Base-by-base conservation (phyloP, 2,329 filamentous ascomycete species). In the Akanthomyces dipterigenus region DNA sequence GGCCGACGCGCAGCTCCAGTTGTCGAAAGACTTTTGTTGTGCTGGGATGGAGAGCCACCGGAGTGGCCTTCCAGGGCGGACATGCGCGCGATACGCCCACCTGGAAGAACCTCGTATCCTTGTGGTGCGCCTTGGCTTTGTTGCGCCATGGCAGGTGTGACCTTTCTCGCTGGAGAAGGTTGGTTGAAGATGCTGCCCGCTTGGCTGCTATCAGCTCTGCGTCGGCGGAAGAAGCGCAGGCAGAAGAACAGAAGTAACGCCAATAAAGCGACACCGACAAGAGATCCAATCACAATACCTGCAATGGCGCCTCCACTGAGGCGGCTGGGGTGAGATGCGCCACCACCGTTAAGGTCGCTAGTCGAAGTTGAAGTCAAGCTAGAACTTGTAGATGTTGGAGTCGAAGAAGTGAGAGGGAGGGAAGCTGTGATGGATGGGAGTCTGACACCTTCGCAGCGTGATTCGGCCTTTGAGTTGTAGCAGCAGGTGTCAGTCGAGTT, bases 401-500 rank as follows among this genome's bases (percentile, higher is more conserved):
- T 79, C 18, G 79, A 73, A 3, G 77, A 73, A 7, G 78, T 75
- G 62, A 89, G 84, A 6, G 81, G 82, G 64, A 93, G 83, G 11
- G 87, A 87, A 12, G 88, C 83, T 16, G 86, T 85, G 53, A 92
- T 88, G 1, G 85, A 85, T 0, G 95, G 95, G 7, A 99, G 78
- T 28, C 83, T 79, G n/a, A 99, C 89, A 55, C 84, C 84, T 55
- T 83, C 77, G 73, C 95, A 99, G 65, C 87, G 84, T 28, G 77
- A 77, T 62, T 90, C 83, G n/a, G 88, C 87, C 64, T 91, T 81
- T 5, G 93, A 87, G 68, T 86, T 91, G 70, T 92, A 88, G 74
- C 95, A 99, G 78, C 95, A 99, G 3, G 93, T 96, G 73, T 98
- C 93, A 55, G 93, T 98, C 11, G 91, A 89, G 75, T 98, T 98